These are phyloP conservation scores for Pleodorina starrii DNA, from an alignment of 139 green algal species.

Conservation along the genomic window DNA sequence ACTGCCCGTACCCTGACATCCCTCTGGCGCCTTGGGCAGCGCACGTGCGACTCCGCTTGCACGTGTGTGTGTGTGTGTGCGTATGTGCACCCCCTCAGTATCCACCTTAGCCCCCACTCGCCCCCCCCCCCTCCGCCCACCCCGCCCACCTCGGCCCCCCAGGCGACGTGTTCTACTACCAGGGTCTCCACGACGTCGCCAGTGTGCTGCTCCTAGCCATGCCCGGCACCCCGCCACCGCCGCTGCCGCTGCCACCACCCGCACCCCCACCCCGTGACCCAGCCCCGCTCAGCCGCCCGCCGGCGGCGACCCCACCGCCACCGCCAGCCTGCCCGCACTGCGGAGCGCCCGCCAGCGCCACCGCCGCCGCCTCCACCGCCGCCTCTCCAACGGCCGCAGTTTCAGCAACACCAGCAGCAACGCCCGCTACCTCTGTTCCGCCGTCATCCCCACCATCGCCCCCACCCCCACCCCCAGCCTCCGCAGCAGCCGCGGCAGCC, in stretches of 20 bases:
- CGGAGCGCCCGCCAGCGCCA: too few relatives aligned
- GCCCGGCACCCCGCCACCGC: background rate
- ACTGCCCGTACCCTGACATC: too few relatives aligned
- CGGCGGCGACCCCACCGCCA: background rate
- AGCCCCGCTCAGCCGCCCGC: background rate
- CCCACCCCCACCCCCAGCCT: background rate
- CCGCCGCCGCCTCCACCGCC: background rate
- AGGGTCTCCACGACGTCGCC: slow-evolving; percentile 93
- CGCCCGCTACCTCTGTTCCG: too few relatives aligned
- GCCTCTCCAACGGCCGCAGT: background rate
- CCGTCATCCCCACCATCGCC: background rate
- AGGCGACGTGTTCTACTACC: slow-evolving; percentile 84
- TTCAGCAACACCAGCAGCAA: background rate
- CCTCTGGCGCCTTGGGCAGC: too few relatives aligned
- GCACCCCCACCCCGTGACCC: too few relatives aligned
- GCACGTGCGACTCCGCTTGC: too few relatives aligned
- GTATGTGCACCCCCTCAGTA: too few relatives aligned
- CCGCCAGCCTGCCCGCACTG: background rate
- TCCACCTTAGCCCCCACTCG: too few relatives aligned
- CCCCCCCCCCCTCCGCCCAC: too few relatives aligned
- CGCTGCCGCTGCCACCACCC: background rate
- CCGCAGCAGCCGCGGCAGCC: background rate
- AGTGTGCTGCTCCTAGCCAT: slow-evolving; percentile 86
- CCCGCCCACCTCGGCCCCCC: too few relatives aligned
- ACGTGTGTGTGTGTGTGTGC: too few relatives aligned